Evolutionary conservation across 2,329 filamentous ascomycete genomes (phyloP).

Genomic region (Colletotrichum orbiculare): DNA sequence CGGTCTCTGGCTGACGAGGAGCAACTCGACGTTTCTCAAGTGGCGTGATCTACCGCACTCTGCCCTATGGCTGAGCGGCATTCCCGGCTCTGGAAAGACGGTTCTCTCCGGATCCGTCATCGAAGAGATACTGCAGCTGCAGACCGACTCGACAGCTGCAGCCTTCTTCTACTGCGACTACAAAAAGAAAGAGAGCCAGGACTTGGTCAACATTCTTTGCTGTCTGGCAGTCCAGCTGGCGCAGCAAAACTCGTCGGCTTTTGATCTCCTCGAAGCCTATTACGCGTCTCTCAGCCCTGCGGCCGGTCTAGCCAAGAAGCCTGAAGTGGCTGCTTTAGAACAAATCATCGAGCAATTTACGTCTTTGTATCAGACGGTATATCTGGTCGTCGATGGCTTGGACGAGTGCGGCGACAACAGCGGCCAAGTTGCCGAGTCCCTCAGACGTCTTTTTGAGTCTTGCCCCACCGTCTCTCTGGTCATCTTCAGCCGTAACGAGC

Average conservation of each 20-base stretch:
- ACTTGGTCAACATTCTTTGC: neutral
- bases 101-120: neutral
- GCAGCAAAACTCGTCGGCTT: neutral
- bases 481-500: conserved; percentile 1
- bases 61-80: neutral
- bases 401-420: neutral
- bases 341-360: neutral
- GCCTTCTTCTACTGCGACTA: conserved; percentile 17
- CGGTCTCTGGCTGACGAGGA: conserved; percentile 8
- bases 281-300: neutral
- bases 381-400: neutral
- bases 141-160: neutral
- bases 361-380: neutral
- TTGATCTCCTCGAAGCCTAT: neutral
- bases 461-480: neutral
- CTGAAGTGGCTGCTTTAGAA: neutral
- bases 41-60: conserved; percentile 5
- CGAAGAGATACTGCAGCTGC: neutral
- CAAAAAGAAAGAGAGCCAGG: neutral
- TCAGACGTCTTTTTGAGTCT: neutral
- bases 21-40: neutral
- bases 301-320: neutral
- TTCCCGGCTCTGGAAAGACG: conserved; percentile 7
- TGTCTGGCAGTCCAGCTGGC: neutral
- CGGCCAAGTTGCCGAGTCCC: neutral